A percentile compares a stretch with the other conserved stretches of the same genome.
Conservation (phyloP, 805 yeast genomes). For the Candida ortonii region DNA sequence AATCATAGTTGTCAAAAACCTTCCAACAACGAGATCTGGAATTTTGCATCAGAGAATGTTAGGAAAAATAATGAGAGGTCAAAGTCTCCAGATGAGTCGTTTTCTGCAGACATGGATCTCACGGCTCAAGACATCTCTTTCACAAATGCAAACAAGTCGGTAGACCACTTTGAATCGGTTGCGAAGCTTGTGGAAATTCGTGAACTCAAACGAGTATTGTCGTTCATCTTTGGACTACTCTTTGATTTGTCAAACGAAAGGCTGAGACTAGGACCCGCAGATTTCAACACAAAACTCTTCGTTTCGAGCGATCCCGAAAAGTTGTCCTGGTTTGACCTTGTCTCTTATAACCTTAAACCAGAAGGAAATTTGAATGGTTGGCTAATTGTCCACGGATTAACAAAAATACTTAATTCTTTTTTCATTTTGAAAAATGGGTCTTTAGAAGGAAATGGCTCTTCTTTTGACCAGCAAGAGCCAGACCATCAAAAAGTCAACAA, state of each 20-base stretch:
- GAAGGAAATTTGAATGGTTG: conserved; percentile 32
- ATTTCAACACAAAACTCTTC: conserved; percentile 17
- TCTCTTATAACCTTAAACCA: conserved; percentile 11
- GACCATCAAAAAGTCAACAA: background rate
- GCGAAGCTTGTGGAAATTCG: conserved; percentile 9
- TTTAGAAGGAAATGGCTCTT: conserved; percentile 1
- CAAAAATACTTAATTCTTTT: conserved; percentile 26
- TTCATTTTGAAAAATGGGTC: background rate
- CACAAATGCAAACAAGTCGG: too few species aligned
- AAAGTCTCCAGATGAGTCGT: too few species aligned
- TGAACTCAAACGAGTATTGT: conserved; percentile 15
- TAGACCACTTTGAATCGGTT: too few species aligned
- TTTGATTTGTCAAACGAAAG: conserved; percentile 10
- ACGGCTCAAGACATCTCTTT: too few species aligned
- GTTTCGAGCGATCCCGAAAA: conserved; percentile 8
- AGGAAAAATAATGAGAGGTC: too few species aligned
- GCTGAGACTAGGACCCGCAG: conserved; percentile 11
- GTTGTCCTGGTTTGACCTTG: conserved; percentile 25
- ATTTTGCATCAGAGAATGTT: too few species aligned
- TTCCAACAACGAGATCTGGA: conserved; percentile 2
- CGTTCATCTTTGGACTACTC: conserved; percentile 18
- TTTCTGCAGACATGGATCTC: too few species aligned
- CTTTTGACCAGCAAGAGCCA: too few species aligned
- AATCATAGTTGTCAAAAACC: too few species aligned
- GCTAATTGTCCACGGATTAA: conserved; percentile 39